Conservation (phyloP, 306 rosid species). For the Nissolia schottii region DNA sequence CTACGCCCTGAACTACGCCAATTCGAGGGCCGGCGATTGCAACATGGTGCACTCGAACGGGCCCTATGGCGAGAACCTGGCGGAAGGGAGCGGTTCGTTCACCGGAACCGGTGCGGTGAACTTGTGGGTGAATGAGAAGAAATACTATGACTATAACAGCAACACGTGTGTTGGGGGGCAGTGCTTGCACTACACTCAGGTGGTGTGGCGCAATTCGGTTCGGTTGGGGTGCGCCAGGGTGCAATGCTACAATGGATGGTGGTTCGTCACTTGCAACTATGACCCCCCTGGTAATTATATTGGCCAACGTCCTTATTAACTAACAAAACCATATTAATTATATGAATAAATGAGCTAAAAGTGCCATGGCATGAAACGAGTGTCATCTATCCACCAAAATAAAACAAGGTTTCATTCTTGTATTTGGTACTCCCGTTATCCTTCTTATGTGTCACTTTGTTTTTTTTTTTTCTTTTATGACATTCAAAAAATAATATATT, state of each 20-base stretch:
- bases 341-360: neutral
- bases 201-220: constrained; percentile 35
- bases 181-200: constrained; percentile 41
- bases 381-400: neutral
- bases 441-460: too few relatives aligned
- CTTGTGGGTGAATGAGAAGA: constrained; percentile 34
- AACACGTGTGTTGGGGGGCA: constrained; percentile 27
- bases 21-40: constrained; percentile 1
- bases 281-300: constrained; percentile 31
- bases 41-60: constrained; percentile 27
- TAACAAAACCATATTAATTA: too few relatives aligned
- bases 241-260: constrained; percentile 25
- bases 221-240: constrained; percentile 42
- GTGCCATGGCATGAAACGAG: neutral
- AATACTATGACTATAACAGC: constrained; percentile 12
- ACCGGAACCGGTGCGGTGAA: constrained; percentile 7
- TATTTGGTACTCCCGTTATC: too few relatives aligned
- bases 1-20: constrained; percentile 24
- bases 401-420: neutral
- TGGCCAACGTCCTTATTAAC: constrained; percentile 11
- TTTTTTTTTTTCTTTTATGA: too few relatives aligned
- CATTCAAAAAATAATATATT: too few relatives aligned
- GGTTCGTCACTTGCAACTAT: constrained; percentile 22
- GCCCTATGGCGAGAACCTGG: constrained; percentile 32
- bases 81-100: constrained; percentile 16